Conservation (phyloP, 129 eudicot species). For the Heracleum sosnowskyi region DNA sequence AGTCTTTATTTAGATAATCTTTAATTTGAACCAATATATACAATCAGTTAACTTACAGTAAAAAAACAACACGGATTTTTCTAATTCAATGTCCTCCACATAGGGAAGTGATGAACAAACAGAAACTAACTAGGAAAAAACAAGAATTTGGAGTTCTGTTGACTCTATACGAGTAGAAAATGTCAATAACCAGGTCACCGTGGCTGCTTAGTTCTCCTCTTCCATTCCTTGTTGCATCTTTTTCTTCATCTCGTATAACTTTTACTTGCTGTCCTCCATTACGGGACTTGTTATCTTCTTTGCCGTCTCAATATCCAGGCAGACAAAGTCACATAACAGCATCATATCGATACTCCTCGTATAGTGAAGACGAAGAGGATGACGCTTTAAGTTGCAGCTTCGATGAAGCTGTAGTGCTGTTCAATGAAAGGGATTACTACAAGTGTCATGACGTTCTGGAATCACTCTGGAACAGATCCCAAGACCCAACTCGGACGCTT, state of each 20-base stretch:
- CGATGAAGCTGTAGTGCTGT: conserved; percentile 57
- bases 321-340: neutral
- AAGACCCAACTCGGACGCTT: conserved; percentile 66
- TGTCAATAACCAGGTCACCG: neutral
- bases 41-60: neutral
- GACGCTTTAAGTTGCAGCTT: conserved; percentile 26
- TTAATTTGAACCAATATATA: neutral
- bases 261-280: neutral
- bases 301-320: neutral
- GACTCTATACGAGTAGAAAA: neutral
- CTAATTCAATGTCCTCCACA: conserved; percentile 1
- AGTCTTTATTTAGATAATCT: neutral
- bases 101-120: neutral
- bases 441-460: conserved; percentile 81
- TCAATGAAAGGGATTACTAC: conserved; percentile 67
- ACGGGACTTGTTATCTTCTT: neutral
- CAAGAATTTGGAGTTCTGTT: neutral
- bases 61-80: neutral
- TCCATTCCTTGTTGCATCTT: neutral
- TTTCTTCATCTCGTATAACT: neutral
- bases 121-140: neutral
- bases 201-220: neutral
- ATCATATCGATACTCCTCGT: conserved; percentile 51
- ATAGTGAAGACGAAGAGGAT: conserved; percentile 22
- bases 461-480: conserved; percentile 59